phyloP scores from a whole-genome alignment of 345 rosid species.

The Arabidopsis suecica region DNA sequence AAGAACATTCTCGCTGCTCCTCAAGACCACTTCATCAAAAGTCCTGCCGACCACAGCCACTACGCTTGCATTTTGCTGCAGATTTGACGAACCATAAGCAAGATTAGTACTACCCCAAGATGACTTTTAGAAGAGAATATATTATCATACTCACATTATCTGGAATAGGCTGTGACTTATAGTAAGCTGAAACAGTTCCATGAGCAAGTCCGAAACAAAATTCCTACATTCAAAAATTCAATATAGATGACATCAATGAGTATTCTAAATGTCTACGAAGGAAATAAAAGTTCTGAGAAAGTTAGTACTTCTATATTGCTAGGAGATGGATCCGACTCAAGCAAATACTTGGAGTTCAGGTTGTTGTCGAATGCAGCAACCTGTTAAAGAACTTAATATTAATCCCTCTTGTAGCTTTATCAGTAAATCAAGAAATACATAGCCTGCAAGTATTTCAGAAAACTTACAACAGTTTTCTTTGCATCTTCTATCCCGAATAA shows the following conservation, averaged over 20 bases:
- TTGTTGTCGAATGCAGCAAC: conserved; percentile 83
- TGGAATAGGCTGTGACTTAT: conserved; percentile 80
- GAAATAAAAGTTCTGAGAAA: background rate
- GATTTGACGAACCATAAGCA: conserved; percentile 41
- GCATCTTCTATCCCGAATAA: conserved; percentile 87
- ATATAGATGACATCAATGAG: conserved; percentile 20
- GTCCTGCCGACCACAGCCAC: conserved; percentile 77
- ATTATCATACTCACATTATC: conserved; percentile 61
- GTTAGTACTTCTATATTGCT: conserved; percentile 72
- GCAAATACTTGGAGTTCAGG: conserved; percentile 68
- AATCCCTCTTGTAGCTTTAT: conserved; percentile 29
- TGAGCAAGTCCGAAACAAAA: conserved; percentile 66
- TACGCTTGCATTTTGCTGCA: conserved; percentile 66
- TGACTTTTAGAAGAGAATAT: conserved; percentile 54
- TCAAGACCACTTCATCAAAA: conserved; percentile 76
- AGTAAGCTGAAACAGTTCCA: conserved; percentile 63
- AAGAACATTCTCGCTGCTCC: conserved; percentile 69
- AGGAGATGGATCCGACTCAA: conserved; percentile 68
- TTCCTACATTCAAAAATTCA: conserved; percentile 54
- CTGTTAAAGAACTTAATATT: conserved; percentile 49
- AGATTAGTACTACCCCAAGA: conserved; percentile 12
- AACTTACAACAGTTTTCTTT: conserved; percentile 65
- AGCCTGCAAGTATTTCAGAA: conserved; percentile 21
- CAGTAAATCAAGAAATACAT: conserved; percentile 31
- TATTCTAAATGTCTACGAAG: conserved; percentile 15